Evolutionary conservation across 352 stramenopile genomes (phyloP), one percentile per base, ranked within the genome.

Genomic region (Phytophthora sansomeana): DNA sequence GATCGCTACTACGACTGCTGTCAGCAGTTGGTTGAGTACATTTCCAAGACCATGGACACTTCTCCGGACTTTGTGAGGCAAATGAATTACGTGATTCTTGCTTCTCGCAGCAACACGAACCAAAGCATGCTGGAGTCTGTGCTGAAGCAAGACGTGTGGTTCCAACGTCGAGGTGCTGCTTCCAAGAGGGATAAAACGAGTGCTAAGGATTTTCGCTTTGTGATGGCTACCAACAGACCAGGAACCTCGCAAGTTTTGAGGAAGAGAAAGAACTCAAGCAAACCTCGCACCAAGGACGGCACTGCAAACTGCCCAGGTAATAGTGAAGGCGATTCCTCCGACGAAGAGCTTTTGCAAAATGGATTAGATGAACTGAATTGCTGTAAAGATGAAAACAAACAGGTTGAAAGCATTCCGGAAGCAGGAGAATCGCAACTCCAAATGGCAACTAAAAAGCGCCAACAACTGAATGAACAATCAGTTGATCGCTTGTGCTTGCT

Each of bases 11-110:
- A 57, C 28, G 46, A 57, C 26, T 48, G 29, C 28, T 63, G 56
- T 17, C 44, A 26, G 3, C 43, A 49, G 8, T 24, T 57, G 29
- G 28, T 64, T 1, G 41, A 44, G 11, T 64, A 64, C 21, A 64
- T 64, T 10, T 38, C 44, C 44, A 50, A 32, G n/a, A 66, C 35
- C 47, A 59, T 58, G 58, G 47, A 59, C 5, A 66, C 58, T 3
- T 66, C 47, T 39, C 46, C 33, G 11, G 44, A 44, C 9, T 66
- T 66, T 46, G 28, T 52, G 29, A 29, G 59, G 38, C 21, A 59
- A 30, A 66, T 66, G 58, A 56, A 47, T 32, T 41, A 21, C 13
- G 30, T 59, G 38, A 44, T 66, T 29, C 48, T 58, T 29, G 58
- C 58, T 29, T 66, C 58, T 7, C 19, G 36, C 14, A 53, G 33